Conservation (phyloP, 805 yeast species). For the Candida orba region DNA sequence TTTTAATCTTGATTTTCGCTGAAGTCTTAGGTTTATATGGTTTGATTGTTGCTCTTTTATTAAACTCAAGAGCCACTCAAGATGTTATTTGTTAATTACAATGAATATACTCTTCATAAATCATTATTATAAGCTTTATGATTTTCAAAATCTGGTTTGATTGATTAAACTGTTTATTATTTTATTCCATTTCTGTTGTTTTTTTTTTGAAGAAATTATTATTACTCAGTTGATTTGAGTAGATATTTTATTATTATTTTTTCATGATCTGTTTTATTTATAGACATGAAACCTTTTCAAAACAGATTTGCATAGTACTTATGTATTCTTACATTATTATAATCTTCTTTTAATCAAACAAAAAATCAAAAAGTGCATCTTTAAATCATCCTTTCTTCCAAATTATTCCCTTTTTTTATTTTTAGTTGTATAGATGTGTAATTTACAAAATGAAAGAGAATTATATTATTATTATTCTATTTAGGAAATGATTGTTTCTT, state of each 20-base stretch:
- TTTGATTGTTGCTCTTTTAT: conserved; percentile 92
- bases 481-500: too few species aligned
- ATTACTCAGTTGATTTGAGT: neutral
- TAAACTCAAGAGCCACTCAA: conserved; percentile 96
- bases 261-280: too few species aligned
- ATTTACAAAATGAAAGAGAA: conserved; percentile 1
- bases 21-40: conserved; percentile 99
- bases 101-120: neutral
- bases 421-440: conserved; percentile 1
- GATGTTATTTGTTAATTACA: conserved; percentile 67
- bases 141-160: too few species aligned
- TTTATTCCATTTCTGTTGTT: too few species aligned
- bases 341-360: too few species aligned
- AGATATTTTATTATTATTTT: too few species aligned
- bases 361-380: neutral
- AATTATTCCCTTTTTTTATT: neutral
- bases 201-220: too few species aligned
- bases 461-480: neutral
- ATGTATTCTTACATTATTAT: too few species aligned
- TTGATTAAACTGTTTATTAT: too few species aligned
- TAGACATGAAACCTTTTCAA: too few species aligned
- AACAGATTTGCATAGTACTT: too few species aligned
- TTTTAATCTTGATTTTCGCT: conserved; percentile 95
- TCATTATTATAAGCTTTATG: neutral
- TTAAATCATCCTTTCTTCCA: neutral